Evolutionary conservation across 202 grass and related monocot genomes (phyloP).

Genomic region (Hordeum pubiflorum): DNA sequence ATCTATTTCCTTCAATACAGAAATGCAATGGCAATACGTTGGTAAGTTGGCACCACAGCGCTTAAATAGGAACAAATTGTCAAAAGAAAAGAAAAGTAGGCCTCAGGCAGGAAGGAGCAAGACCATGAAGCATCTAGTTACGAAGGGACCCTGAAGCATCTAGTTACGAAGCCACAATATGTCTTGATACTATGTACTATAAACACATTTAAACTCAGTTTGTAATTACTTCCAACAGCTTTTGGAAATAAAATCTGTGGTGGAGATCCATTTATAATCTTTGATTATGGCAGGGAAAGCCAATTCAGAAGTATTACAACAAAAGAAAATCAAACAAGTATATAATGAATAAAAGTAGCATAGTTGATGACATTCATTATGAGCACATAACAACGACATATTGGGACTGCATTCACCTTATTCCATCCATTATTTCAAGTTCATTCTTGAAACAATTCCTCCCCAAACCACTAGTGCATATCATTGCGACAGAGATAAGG

Average conservation of each 20-base stretch:
- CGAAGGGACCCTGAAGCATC: neutral
- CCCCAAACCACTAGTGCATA: neutral
- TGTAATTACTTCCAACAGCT: neutral
- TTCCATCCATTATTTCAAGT: conserved; percentile 24
- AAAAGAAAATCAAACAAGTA: conserved; percentile 4
- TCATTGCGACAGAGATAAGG: neutral
- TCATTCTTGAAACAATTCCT: conserved; percentile 17
- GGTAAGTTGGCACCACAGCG: neutral
- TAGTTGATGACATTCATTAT: neutral
- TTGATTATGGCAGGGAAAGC: neutral
- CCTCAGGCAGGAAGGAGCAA: neutral
- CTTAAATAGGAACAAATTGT: neutral
- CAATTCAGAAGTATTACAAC: neutral
- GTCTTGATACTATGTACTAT: neutral
- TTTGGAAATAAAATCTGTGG: neutral
- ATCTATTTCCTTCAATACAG: neutral
- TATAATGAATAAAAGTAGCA: neutral
- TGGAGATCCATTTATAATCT: neutral
- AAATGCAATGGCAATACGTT: neutral
- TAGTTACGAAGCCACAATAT: neutral
- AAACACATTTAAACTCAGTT: neutral
- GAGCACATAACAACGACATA: neutral
- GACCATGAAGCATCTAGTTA: neutral
- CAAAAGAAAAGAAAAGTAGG: neutral
- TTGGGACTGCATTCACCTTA: neutral